Evolutionary conservation across 306 rosid genomes (phyloP).

Genomic region (Acacia confusa): DNA sequence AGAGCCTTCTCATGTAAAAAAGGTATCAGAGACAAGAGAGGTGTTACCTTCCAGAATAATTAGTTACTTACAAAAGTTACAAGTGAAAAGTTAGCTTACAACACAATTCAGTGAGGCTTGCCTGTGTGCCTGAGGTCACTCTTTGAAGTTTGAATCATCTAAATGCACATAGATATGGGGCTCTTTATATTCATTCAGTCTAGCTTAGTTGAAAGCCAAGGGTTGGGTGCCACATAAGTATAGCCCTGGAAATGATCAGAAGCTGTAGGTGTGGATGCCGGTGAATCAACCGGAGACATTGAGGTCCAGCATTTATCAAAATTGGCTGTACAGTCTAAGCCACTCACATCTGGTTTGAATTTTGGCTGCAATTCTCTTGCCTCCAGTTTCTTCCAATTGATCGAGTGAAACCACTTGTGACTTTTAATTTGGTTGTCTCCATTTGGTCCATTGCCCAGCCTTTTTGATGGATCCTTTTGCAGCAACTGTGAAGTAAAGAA

Average conservation of each 20-base stretch:
- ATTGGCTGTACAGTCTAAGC: constrained; percentile 82
- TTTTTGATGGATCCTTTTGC: constrained; percentile 79
- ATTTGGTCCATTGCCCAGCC: constrained; percentile 80
- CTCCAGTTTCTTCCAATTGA: constrained; percentile 93
- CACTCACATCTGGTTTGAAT: constrained; percentile 86
- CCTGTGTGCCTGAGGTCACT: constrained; percentile 12
- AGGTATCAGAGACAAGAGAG: background rate
- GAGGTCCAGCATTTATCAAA: constrained; percentile 93
- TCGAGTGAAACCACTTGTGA: constrained; percentile 80
- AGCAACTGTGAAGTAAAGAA: constrained; percentile 57
- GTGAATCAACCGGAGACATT: constrained; percentile 86
- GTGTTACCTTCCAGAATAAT: constrained; percentile 17
- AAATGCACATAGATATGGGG: constrained; percentile 1
- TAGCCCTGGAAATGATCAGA: constrained; percentile 91
- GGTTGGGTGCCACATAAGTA: constrained; percentile 77
- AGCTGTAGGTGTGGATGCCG: constrained; percentile 83
- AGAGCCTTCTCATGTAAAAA: background rate
- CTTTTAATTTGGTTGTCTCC: constrained; percentile 76
- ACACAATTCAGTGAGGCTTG: constrained; percentile 16
- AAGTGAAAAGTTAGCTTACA: constrained; percentile 26
- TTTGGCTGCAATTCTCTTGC: constrained; percentile 74
- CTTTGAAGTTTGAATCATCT: constrained; percentile 1
- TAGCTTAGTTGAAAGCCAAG: constrained; percentile 77
- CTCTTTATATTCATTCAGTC: constrained; percentile 24
- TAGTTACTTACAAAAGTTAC: constrained; percentile 21